Evolutionary conservation across 2,329 filamentous ascomycete species (phyloP).

Genomic region (Hypoxylon sp.): DNA sequence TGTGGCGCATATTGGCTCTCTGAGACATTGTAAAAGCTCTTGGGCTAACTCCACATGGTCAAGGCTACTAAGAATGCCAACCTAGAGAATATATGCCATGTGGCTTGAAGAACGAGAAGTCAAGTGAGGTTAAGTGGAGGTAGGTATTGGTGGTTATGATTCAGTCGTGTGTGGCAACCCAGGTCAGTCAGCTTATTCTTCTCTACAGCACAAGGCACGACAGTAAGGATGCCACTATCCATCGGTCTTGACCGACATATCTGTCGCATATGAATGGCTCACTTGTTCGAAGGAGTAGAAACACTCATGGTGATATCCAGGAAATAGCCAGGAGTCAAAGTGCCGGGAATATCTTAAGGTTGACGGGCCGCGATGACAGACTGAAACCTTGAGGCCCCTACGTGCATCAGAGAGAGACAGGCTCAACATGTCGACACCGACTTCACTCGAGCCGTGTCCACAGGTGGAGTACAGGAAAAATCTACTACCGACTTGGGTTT

Average conservation of each 20-base stretch:
- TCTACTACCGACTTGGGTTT: not conserved
- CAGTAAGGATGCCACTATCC: not conserved
- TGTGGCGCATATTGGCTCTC: conserved; percentile 1
- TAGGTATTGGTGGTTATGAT: conserved; percentile 13
- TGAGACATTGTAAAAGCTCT: conserved; percentile 11
- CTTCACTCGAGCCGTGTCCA: not conserved
- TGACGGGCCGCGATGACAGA: conserved; percentile 18
- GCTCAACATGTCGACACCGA: not conserved
- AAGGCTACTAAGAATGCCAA: not conserved
- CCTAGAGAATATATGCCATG: not conserved
- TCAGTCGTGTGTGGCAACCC: conserved; percentile 11
- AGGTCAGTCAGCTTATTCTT: not conserved
- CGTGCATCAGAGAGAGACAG: not conserved
- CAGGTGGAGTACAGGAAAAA: not conserved
- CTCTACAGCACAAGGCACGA: not conserved
- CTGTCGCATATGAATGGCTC: not conserved
- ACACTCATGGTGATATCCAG: not conserved
- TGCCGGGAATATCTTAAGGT: conserved; percentile 11
- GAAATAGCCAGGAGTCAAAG: not conserved
- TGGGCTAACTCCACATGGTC: not conserved
- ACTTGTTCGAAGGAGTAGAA: not conserved
- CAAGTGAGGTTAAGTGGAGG: not conserved
- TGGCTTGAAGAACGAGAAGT: conserved; percentile 8
- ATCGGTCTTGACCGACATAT: conserved; percentile 10
- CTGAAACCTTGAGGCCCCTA: conserved; percentile 23